Percentiles rank a stretch among this genome's conserved stretches.
These are phyloP conservation scores for Lentinula novae-zelandiae DNA, from an alignment of 1,284 basidiomycete genomes.

Conservation along the genomic window DNA sequence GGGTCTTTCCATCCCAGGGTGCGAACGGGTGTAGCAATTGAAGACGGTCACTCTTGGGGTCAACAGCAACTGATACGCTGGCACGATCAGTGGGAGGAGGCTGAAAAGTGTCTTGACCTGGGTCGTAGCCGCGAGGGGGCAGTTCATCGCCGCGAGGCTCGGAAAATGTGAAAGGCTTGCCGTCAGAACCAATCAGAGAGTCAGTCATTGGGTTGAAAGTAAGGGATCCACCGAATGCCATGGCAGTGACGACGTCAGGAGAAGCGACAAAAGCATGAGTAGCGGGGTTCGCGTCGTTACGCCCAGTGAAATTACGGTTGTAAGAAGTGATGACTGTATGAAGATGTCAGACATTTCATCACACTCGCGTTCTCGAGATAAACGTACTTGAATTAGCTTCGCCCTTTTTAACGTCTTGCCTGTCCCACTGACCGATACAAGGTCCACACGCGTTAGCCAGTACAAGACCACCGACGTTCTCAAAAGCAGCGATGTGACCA, in stretches of 20 bases:
- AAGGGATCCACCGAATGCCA: slow-evolving; percentile 92
- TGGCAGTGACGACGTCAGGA: slow-evolving; percentile 96
- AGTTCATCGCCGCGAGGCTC: slow-evolving; percentile 90
- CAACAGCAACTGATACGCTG: slow-evolving; percentile 82
- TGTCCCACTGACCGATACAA: slow-evolving; percentile 99
- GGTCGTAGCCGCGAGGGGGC: slow-evolving; percentile 92
- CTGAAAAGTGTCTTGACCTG: slow-evolving; percentile 97
- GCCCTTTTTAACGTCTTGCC: slow-evolving; percentile 95
- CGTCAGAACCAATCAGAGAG: slow-evolving; percentile 83
- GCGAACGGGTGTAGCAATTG: slow-evolving; percentile 92
- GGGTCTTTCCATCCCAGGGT: slow-evolving; percentile 92
- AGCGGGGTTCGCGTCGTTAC: slow-evolving; percentile 99
- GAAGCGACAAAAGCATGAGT: slow-evolving; percentile 99
- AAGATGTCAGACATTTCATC: slow-evolving; percentile 4
- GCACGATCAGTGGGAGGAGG: slow-evolving; percentile 86
- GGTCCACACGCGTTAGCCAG: slow-evolving; percentile 99
- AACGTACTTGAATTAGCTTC: slow-evolving; percentile 87
- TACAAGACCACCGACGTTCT: slow-evolving; percentile 87
- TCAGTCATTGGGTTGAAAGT: slow-evolving; percentile 98
- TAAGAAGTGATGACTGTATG: slow-evolving; percentile 91
- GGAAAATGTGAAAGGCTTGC: slow-evolving; percentile 97
- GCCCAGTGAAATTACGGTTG: slow-evolving; percentile 99
- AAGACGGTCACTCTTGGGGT: slow-evolving; percentile 89
- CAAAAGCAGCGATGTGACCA: slow-evolving; percentile 87
- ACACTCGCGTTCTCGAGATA: slow-evolving; percentile 6